Conservation (phyloP, 1,284 basidiomycete genomes). For the Macrocystidia cucumis region DNA sequence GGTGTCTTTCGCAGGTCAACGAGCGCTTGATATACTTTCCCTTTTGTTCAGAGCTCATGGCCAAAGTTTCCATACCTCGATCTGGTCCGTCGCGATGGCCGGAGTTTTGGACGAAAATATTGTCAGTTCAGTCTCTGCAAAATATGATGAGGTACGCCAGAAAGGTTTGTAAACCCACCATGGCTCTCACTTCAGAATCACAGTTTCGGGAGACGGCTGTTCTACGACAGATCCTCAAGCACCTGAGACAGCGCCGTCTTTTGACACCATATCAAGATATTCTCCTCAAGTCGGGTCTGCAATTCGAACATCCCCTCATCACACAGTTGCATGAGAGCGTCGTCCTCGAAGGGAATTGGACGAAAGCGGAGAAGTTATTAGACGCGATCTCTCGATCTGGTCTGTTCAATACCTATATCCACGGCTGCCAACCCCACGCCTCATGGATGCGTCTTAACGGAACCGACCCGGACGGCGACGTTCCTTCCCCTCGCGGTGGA, state of each 20-base stretch:
- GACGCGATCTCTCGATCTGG: conserved; percentile 39
- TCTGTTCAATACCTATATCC: conserved; percentile 54
- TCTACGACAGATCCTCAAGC: conserved; percentile 68
- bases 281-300: conserved; percentile 44
- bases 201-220: conserved; percentile 62
- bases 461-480: conserved; percentile 53
- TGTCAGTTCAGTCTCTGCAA: conserved; percentile 42
- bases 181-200: conserved; percentile 8
- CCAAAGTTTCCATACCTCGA: conserved; percentile 66
- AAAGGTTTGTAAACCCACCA: conserved; percentile 1
- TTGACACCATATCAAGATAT: conserved; percentile 61
- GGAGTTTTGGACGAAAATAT: conserved; percentile 48
- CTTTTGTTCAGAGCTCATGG: conserved; percentile 48
- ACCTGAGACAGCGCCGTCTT: conserved; percentile 70
- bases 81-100: conserved; percentile 62
- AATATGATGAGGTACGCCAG: conserved; percentile 52
- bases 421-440: conserved; percentile 45
- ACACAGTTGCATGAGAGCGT: conserved; percentile 59
- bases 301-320: conserved; percentile 66
- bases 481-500: conserved; percentile 62
- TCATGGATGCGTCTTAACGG: conserved; percentile 51
- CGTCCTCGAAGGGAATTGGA: conserved; percentile 63
- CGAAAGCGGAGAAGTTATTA: conserved; percentile 48
- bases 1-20: conserved; percentile 2
- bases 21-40: conserved; percentile 3